Conservation (phyloP, 1,284 basidiomycete species). For the Heterobasidion occidentale region DNA sequence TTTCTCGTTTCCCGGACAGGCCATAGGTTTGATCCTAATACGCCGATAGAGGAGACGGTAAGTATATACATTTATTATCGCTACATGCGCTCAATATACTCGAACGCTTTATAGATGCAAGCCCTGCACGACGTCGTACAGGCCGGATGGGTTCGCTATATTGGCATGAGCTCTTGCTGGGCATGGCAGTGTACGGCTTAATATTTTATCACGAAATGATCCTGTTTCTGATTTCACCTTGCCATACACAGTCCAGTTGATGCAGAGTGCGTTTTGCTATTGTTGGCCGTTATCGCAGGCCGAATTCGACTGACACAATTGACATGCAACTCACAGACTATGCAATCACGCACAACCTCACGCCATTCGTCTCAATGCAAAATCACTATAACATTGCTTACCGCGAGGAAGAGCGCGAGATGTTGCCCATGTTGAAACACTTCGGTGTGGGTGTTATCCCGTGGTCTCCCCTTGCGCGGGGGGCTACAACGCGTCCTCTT, state of each 20-base stretch:
- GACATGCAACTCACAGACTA: conserved; percentile 18
- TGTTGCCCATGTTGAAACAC: conserved; percentile 28
- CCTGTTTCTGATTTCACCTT: not conserved
- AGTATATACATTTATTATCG: not conserved
- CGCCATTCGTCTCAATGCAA: conserved; percentile 47
- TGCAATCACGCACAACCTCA: conserved; percentile 28
- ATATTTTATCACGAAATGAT: no score
- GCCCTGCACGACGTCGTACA: conserved; percentile 2
- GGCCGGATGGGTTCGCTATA: conserved; percentile 3
- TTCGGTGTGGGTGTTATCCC: conserved; percentile 21
- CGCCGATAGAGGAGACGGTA: conserved; percentile 3
- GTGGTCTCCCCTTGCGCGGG: conserved; percentile 30
- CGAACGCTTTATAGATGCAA: conserved; percentile 1
- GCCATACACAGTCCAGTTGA: not conserved
- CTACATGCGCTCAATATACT: not conserved
- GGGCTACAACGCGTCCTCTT: conserved; percentile 25
- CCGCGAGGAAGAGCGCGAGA: conserved; percentile 42
- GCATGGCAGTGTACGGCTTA: conserved; percentile 4
- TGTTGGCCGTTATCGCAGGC: not conserved
- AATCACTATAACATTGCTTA: conserved; percentile 35
- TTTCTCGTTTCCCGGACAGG: not conserved
- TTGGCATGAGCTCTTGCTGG: conserved; percentile 5
- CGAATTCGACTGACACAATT: not conserved
- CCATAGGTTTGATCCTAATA: conserved; percentile 2
- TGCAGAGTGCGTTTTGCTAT: not conserved